Evolutionary conservation across 352 stramenopile genomes (phyloP).

Genomic region (Phytophthora macrochlamydospora): DNA sequence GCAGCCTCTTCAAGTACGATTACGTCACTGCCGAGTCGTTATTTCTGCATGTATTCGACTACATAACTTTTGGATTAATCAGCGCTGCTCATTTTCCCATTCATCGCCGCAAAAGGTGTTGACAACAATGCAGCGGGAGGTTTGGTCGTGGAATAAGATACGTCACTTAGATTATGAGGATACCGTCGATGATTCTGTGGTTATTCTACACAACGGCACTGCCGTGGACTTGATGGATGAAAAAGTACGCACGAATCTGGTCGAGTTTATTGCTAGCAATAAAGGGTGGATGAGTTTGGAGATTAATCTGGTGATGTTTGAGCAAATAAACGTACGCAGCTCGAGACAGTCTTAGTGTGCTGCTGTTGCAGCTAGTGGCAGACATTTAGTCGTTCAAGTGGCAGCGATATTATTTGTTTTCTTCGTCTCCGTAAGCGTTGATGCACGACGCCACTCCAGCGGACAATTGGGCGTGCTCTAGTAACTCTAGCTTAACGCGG

Average conservation of each 20-base stretch:
- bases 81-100: neutral
- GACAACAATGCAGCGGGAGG: neutral
- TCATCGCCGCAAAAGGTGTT: neutral
- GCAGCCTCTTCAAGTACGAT: neutral
- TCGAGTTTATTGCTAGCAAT: constrained; percentile 3
- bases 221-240: constrained; percentile 1
- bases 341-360: too few species aligned
- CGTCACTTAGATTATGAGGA: neutral
- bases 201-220: neutral
- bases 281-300: neutral
- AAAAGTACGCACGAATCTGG: constrained; percentile 2
- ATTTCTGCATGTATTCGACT: constrained; percentile 17
- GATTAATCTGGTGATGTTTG: too few species aligned
- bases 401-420: too few species aligned
- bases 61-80: constrained; percentile 18
- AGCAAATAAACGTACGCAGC: too few species aligned
- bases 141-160: neutral
- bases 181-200: neutral
- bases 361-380: too few species aligned
- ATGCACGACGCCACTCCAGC: too few species aligned
- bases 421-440: too few species aligned
- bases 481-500: too few species aligned
- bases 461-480: too few species aligned
- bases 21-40: neutral
- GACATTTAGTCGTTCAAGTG: too few species aligned